Conservation (phyloP, 768 basidiomycete genomes). For the Lactarius deliciosus region DNA sequence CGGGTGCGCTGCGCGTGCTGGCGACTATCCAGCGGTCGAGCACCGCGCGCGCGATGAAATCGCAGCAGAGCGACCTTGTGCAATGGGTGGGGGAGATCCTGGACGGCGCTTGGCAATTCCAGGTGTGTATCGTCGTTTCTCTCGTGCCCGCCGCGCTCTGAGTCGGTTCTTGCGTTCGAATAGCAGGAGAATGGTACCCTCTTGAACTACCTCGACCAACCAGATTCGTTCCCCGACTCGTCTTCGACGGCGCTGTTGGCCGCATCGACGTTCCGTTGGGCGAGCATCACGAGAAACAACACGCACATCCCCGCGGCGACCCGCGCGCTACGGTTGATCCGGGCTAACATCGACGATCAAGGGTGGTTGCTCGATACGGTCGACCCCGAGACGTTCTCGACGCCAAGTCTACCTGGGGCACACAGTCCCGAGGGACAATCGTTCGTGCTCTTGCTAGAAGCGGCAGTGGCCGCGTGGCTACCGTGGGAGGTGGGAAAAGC, state of each 20-base stretch:
- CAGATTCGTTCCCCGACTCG: constrained; percentile 52
- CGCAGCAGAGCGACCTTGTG: constrained; percentile 45
- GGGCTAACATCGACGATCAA: constrained; percentile 39
- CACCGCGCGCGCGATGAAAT: constrained; percentile 37
- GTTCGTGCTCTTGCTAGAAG: constrained; percentile 28
- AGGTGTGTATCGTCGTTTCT: constrained; percentile 36
- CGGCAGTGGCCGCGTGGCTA: constrained; percentile 23
- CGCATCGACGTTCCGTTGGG: constrained; percentile 55
- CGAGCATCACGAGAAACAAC: constrained; percentile 41
- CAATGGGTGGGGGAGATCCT: constrained; percentile 57
- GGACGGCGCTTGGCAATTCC: constrained; percentile 42
- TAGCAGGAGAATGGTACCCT: constrained; percentile 49
- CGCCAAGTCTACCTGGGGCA: constrained; percentile 13
- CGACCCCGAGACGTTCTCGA: constrained; percentile 19
- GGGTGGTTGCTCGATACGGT: constrained; percentile 26
- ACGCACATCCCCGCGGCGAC: constrained; percentile 44
- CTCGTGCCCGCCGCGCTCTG: background rate
- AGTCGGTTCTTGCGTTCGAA: background rate
- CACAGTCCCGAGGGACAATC: constrained; percentile 31
- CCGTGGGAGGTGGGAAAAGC: background rate
- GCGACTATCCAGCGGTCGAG: constrained; percentile 50
- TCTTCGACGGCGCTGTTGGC: constrained; percentile 58
- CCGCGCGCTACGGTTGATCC: constrained; percentile 41
- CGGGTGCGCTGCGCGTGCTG: constrained; percentile 61
- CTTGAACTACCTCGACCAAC: constrained; percentile 51